These are phyloP conservation scores for Astraeus odoratus DNA, from an alignment of 768 basidiomycete species.

Conservation along the genomic window DNA sequence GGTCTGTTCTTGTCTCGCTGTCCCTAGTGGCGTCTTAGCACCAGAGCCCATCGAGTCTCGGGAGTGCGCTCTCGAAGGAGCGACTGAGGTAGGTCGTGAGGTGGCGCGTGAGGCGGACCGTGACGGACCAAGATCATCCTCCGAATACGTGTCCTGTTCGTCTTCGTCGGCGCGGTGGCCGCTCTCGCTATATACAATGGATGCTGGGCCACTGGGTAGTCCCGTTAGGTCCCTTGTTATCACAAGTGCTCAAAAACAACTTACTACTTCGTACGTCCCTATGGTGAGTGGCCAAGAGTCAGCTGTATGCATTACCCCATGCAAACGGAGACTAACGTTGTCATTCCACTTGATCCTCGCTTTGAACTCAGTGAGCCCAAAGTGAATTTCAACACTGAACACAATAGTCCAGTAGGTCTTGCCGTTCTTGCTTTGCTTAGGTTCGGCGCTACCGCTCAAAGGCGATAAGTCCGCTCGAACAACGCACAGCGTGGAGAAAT, in stretches of 20 bases:
- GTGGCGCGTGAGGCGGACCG: conserved; percentile 28
- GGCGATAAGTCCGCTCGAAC: conserved; percentile 75
- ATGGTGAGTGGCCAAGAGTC: conserved; percentile 2
- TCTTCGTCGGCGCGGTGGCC: conserved; percentile 71
- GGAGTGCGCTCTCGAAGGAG: conserved; percentile 50
- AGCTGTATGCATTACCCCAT: neutral
- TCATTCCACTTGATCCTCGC: conserved; percentile 81
- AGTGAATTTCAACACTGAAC: conserved; percentile 79
- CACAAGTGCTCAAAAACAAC: conserved; percentile 15
- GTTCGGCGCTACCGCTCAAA: conserved; percentile 60
- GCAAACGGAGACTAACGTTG: conserved; percentile 43
- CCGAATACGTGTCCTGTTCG: conserved; percentile 56
- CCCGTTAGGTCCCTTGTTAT: conserved; percentile 1
- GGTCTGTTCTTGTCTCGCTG: conserved; percentile 19
- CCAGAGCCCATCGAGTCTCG: conserved; percentile 33
- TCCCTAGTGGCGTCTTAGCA: conserved; percentile 25
- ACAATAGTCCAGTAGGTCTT: conserved; percentile 81
- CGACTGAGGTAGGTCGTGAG: conserved; percentile 38
- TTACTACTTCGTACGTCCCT: conserved; percentile 72
- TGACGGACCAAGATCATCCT: conserved; percentile 47
- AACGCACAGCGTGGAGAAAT: conserved; percentile 71
- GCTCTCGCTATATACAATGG: conserved; percentile 77
- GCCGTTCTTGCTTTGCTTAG: conserved; percentile 56
- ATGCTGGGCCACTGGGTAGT: conserved; percentile 57
- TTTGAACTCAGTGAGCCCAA: conserved; percentile 76